A percentile compares a stretch with the other conserved stretches of the same genome.
These are phyloP conservation scores for Daldinia bambusicola DNA, from an alignment of 495 filamentous ascomycete genomes.

Conservation along the genomic window DNA sequence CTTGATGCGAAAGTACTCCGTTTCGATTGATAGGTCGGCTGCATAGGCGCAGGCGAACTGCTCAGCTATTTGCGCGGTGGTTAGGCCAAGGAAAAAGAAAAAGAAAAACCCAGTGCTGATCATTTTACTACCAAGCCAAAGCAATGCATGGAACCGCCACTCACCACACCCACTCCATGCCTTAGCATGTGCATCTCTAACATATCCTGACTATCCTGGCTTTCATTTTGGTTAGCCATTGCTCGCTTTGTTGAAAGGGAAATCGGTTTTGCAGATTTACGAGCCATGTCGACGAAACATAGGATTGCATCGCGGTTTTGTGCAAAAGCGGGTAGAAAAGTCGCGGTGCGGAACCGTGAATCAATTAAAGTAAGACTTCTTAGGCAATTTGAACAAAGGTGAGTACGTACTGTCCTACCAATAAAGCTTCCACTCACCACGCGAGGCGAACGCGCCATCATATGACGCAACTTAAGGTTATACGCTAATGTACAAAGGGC, in stretches of 20 bases:
- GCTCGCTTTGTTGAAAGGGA: conserved; percentile 20
- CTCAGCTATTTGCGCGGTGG: conserved; percentile 17
- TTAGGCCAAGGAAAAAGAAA: conserved; percentile 8
- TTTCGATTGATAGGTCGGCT: conserved; percentile 18
- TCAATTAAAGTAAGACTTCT: conserved; percentile 27
- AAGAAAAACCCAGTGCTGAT: conserved; percentile 20
- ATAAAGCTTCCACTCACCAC: conserved; percentile 10
- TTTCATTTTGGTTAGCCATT: conserved; percentile 38
- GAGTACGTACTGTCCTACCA: conserved; percentile 10
- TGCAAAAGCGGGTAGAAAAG: conserved; percentile 3
- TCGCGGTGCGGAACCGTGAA: conserved; percentile 5
- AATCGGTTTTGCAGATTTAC: conserved; percentile 23
- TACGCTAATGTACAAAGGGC: conserved; percentile 1
- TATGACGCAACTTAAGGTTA: conserved; percentile 41
- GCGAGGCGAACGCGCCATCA: conserved; percentile 42
- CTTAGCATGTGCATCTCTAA: conserved; percentile 35
- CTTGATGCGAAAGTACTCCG: neutral
- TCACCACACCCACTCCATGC: conserved; percentile 46
- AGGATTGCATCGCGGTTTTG: conserved; percentile 29
- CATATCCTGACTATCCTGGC: conserved; percentile 45
- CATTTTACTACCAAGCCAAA: conserved; percentile 16
- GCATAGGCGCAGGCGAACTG: conserved; percentile 12
- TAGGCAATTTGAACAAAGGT: conserved; percentile 26
- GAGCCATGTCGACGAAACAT: conserved; percentile 29
- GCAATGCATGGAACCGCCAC: conserved; percentile 25